A percentile compares a stretch with the other conserved stretches of the same genome.
phyloP scores from a whole-genome alignment of 352 stramenopile species.

The Globisporangium alternatum region DNA sequence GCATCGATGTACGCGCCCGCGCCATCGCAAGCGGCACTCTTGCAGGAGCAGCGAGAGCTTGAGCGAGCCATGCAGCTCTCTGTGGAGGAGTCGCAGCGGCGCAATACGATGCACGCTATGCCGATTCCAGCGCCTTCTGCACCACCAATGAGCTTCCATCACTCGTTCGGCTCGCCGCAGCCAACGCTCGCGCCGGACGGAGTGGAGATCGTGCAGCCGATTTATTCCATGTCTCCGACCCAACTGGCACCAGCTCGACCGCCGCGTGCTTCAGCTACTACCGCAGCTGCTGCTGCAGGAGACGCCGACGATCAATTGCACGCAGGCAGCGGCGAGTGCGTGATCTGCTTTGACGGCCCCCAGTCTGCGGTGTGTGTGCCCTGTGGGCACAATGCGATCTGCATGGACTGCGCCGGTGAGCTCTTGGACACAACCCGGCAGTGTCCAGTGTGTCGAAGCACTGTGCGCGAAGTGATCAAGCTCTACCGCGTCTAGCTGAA shows the following conservation, averaged over 20 bases:
- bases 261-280: background rate
- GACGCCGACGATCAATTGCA: conserved; percentile 7
- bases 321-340: conserved; percentile 43
- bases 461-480: conserved; percentile 74
- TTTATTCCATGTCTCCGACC: conserved; percentile 14
- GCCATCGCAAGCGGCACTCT: conserved; percentile 17
- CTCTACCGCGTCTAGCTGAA: conserved; percentile 56
- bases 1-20: conserved; percentile 6
- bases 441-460: conserved; percentile 74
- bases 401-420: conserved; percentile 72
- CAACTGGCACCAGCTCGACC: background rate
- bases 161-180: conserved; percentile 30
- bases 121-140: conserved; percentile 26
- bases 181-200: conserved; percentile 57
- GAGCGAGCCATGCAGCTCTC: conserved; percentile 58
- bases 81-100: conserved; percentile 44
- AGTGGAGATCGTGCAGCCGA: conserved; percentile 76
- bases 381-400: conserved; percentile 86
- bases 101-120: background rate
- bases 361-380: conserved; percentile 77
- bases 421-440: conserved; percentile 56
- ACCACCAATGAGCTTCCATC: conserved; percentile 27
- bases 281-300: background rate
- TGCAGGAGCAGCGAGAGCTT: conserved; percentile 58
- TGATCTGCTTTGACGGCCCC: conserved; percentile 82